Base-by-base conservation (phyloP, 331 rosid species). In the Telfairia occidentalis region DNA sequence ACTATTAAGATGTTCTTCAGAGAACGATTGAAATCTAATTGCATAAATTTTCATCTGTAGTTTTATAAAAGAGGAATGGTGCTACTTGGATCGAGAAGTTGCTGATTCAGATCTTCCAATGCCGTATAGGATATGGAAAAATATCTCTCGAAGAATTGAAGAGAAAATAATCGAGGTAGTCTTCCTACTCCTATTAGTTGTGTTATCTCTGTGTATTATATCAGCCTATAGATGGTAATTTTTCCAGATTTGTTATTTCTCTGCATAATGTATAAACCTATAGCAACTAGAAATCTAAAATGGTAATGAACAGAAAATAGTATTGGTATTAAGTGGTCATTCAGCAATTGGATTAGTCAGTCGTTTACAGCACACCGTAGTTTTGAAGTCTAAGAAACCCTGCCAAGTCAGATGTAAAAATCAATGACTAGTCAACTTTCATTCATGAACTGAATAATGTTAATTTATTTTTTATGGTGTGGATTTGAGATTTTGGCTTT, bases 21-120 rank as follows among this genome's bases (percentile, higher is more conserved):
- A 19, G 19, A 50, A 21, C 9, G 7, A 21, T 29, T 53, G 34
- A 50, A 52, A 21, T 32, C 34, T 53, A 34, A 34, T 12, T 53
- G 21, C 49, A 54, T 35, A 73, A 53, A 43, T 24, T 78, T 69
- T 73, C 46, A 71, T 59, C 8, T 83, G 89, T 74, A 95, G 99
- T 73, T 95, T 76, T 86, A 64, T 95, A 87, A 78, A 72, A 73
- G 90, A 87, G 79, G 99, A 95, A 84, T 87, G 84, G 92, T 75
- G 73, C 84, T 89, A 89, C 77, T 80, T 89, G 89, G 78, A 57
- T 71, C 76, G 8, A 66, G 87, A 86, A 73, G 78, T 61, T 49
- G 40, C 69, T 52, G 73, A 76, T 58, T 84, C 88, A 46, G 90
- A 92, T 86, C 83, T 85, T 79, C 89, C 97, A 0, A 81, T 95